Base-by-base conservation (phyloP, 2,329 filamentous ascomycete species). In the Dothistroma pini region DNA sequence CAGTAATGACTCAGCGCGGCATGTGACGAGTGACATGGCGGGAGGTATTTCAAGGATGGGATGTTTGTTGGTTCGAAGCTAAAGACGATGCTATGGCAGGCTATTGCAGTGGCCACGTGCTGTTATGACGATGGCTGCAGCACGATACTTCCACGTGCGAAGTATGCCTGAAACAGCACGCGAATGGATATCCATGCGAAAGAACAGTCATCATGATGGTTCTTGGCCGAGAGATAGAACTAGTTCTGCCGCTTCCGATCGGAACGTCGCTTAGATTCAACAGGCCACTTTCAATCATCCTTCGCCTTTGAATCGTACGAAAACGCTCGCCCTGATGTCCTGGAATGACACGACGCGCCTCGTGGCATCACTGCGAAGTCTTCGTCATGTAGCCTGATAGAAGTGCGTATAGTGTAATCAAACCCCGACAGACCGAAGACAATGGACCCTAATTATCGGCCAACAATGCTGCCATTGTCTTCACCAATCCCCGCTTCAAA, bases 61-160 rank as follows among this genome's bases (percentile, higher is more conserved):
- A 51, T 51, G 10, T 51, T 9, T 29, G 48, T 21, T 29, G 21
- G 1, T n/a, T 3, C 48, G 22, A 51, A 16, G 48, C 48, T 32
- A 31, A 51, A 31, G 10, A 5, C 3, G 48, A 12, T 51, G 29
- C 48, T 31, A 31, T 51, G 29, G 19, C 7, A 51, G 9, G 48
- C 48, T n/a, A 50, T 44, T 14, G n/a, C 51, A 12, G 35, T 32
- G 31, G 29, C 51, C 51, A 53, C 51, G 51, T 53, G 51, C 51
- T 32, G 31, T 21, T 53, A 53, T 53, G 51, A 53, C 51, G 31
- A 35, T 9, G 25, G 16, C 51, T n/a, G 25, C 25, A 35, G 51
- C 51, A 53, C 51, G 51, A 53, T 12, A 22, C 51, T 35, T 31
- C 35, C 51, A 31, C 51, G 51, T 53, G 51, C 50, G n/a, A 49